A percentile compares a stretch with the other conserved stretches of the same genome.
Conservation (phyloP, 2,329 filamentous ascomycete species). For the Zalaria sp. region DNA sequence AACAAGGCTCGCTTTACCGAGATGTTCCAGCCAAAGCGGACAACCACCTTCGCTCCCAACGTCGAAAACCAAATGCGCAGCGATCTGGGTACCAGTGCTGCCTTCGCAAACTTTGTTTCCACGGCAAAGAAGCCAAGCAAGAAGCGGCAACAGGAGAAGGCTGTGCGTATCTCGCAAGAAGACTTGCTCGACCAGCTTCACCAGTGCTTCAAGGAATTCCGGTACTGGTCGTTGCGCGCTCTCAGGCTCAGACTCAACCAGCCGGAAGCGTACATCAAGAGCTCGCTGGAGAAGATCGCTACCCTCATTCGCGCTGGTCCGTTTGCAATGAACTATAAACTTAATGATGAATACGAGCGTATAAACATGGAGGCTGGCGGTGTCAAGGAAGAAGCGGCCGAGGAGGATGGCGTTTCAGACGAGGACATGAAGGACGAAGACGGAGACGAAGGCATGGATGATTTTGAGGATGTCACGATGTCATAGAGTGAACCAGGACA, state of each 20-base stretch:
- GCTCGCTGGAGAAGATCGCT: constrained; percentile 70
- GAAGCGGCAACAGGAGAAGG: constrained; percentile 57
- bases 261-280: constrained; percentile 84
- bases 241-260: constrained; percentile 67
- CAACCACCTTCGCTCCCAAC: constrained; percentile 30
- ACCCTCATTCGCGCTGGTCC: constrained; percentile 68
- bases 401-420: constrained; percentile 24
- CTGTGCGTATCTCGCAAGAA: constrained; percentile 77
- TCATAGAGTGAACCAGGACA: constrained; percentile 2
- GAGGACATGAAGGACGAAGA: constrained; percentile 29
- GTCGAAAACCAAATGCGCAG: constrained; percentile 23
- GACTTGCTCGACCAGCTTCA: constrained; percentile 79
- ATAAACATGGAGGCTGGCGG: constrained; percentile 34
- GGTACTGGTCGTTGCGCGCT: constrained; percentile 88
- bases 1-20: constrained; percentile 35
- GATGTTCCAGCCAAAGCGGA: constrained; percentile 29
- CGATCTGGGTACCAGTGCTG: constrained; percentile 17
- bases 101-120: constrained; percentile 19
- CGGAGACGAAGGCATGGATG: constrained; percentile 31
- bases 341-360: constrained; percentile 56
- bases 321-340: constrained; percentile 74
- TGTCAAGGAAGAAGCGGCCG: constrained; percentile 36
- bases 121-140: constrained; percentile 21
- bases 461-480: constrained; percentile 30
- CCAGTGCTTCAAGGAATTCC: constrained; percentile 67